phyloP scores from a whole-genome alignment of 73 alveolate species.

The Paramecium tetraurelia region DNA sequence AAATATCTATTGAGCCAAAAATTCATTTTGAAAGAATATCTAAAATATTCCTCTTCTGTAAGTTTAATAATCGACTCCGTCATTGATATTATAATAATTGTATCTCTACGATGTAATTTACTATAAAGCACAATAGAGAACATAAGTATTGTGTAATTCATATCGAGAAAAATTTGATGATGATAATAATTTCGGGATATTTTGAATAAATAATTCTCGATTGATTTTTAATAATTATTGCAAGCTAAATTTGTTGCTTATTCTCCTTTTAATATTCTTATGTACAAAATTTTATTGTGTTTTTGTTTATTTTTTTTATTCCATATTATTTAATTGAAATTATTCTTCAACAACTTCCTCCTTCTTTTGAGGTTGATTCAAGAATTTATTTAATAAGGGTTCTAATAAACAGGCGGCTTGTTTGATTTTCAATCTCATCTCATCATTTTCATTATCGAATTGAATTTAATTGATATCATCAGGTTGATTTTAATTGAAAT shows the following conservation, averaged over 20 bases:
- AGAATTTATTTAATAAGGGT: background rate
- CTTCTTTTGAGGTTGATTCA: background rate
- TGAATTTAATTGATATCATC: background rate
- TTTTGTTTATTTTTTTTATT: background rate
- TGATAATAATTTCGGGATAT: slow-evolving; percentile 29
- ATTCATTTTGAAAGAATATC: slow-evolving; percentile 23
- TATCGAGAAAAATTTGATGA: background rate
- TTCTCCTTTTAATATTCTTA: background rate
- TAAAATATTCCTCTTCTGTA: slow-evolving; percentile 40
- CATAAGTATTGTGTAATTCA: slow-evolving; percentile 21
- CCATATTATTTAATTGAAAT: background rate
- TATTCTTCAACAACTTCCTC: background rate
- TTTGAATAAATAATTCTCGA: slow-evolving; percentile 23
- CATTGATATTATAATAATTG: background rate
- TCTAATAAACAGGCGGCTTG: background rate
- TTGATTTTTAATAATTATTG: background rate
- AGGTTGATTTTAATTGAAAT: background rate
- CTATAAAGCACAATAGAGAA: slow-evolving; percentile 29
- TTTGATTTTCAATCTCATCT: background rate
- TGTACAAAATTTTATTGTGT: background rate
- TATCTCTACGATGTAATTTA: slow-evolving; percentile 48
- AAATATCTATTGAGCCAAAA: background rate
- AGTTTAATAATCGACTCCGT: slow-evolving; percentile 28
- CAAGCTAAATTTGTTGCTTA: background rate
- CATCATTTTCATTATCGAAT: slow-evolving; percentile 1